Conservation (phyloP, 768 basidiomycete genomes). For the Xerocomus spinulosus region DNA sequence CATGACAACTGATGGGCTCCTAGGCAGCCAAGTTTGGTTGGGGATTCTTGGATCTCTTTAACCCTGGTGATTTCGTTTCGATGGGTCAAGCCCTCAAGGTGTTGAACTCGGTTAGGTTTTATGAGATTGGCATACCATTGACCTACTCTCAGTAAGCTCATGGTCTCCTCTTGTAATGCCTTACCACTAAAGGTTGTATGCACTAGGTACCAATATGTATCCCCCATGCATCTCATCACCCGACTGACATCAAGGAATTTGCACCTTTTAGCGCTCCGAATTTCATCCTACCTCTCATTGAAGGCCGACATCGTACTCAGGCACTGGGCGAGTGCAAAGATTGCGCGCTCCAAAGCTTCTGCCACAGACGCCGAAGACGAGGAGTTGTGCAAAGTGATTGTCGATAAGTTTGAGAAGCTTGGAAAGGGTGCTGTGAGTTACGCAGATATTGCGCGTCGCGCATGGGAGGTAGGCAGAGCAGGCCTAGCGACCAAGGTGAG, state of each 20-base stretch:
- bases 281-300: slow-evolving; percentile 78
- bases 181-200: slow-evolving; percentile 1
- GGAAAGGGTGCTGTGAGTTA: slow-evolving; percentile 81
- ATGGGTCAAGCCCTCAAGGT: slow-evolving; percentile 94
- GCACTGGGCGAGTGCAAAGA: slow-evolving; percentile 96
- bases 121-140: slow-evolving; percentile 89
- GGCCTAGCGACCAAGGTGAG: slow-evolving; percentile 79
- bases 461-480: slow-evolving; percentile 84
- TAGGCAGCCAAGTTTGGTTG: slow-evolving; percentile 97
- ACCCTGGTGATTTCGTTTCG: slow-evolving; percentile 85
- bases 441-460: slow-evolving; percentile 89
- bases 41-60: slow-evolving; percentile 88
- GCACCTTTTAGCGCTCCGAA: slow-evolving; percentile 87
- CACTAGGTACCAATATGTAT: slow-evolving; percentile 72
- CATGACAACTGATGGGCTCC: background rate
- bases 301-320: slow-evolving; percentile 84
- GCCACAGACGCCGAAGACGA: slow-evolving; percentile 66
- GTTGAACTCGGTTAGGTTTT: slow-evolving; percentile 86
- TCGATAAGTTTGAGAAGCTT: slow-evolving; percentile 83
- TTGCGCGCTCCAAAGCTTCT: slow-evolving; percentile 63
- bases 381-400: slow-evolving; percentile 75
- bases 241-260: slow-evolving; percentile 83
- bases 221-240: slow-evolving; percentile 74
- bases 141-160: slow-evolving; percentile 79
- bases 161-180: background rate